Percentiles rank a stretch among this genome's conserved stretches.
Conservation (phyloP, 2,329 filamentous ascomycete genomes). For the Aspergillus novoparasiticus region DNA sequence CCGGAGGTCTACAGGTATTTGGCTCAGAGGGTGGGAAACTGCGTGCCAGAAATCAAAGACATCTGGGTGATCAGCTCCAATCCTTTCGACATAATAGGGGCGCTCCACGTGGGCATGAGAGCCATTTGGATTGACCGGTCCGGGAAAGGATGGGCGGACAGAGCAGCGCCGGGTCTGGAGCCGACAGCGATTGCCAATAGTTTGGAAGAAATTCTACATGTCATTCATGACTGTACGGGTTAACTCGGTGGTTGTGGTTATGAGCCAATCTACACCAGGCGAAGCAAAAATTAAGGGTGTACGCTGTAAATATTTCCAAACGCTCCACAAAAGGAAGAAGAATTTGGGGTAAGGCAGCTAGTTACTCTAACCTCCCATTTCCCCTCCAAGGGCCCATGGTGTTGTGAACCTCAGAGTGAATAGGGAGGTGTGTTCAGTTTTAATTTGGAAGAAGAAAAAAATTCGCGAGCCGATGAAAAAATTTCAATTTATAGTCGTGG, state of each 20-base stretch:
- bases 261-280: background rate
- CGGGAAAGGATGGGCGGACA: constrained; percentile 67
- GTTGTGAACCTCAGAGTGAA: constrained; percentile 48
- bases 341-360: constrained; percentile 51
- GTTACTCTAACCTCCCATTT: constrained; percentile 50
- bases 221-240: constrained; percentile 20
- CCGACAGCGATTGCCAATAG: constrained; percentile 60
- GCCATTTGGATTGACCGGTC: constrained; percentile 69
- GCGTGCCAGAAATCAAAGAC: constrained; percentile 56
- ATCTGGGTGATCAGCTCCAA: constrained; percentile 74
- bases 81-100: constrained; percentile 72
- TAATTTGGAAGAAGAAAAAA: constrained; percentile 37
- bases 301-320: constrained; percentile 52
- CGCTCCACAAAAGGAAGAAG: constrained; percentile 44
- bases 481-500: constrained; percentile 26
- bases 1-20: constrained; percentile 55
- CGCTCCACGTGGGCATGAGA: constrained; percentile 62
- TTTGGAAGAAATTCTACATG: constrained; percentile 59
- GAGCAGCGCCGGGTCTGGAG: constrained; percentile 51
- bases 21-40: constrained; percentile 13
- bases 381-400: constrained; percentile 48
- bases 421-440: constrained; percentile 47
- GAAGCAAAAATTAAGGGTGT: background rate
- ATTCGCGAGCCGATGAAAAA: constrained; percentile 24
- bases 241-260: background rate